Percentiles rank a stretch among this genome's conserved stretches.
Conservation (phyloP, 176 grass and related monocot genomes). For the Carex parvula region DNA sequence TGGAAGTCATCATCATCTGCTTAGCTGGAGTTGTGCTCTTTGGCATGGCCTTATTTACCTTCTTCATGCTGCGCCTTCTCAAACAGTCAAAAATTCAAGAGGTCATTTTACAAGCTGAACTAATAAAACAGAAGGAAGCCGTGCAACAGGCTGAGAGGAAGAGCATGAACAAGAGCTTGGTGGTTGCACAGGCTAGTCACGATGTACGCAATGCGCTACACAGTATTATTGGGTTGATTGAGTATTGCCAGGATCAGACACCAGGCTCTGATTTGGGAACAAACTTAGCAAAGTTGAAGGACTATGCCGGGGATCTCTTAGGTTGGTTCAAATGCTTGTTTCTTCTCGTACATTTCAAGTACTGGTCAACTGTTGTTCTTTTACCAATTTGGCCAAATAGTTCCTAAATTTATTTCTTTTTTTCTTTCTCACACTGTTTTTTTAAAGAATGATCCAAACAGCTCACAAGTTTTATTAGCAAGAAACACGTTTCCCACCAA, state of each 20-base stretch:
- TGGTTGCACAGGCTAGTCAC: constrained; percentile 65
- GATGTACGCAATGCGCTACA: constrained; percentile 61
- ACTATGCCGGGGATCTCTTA: constrained; percentile 2
- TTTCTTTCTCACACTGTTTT: not conserved
- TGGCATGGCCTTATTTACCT: not conserved
- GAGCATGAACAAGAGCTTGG: constrained; percentile 93
- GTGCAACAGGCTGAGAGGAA: constrained; percentile 78
- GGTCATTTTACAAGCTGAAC: constrained; percentile 35
- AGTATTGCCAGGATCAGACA: constrained; percentile 33
- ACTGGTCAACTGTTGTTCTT: not conserved
- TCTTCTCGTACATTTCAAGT: not conserved
- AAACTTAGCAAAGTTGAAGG: constrained; percentile 26
- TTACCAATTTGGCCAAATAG: constrained; percentile 10
- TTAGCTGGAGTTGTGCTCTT: not conserved
- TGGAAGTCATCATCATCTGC: constrained; percentile 1
- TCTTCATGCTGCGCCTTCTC: not conserved
- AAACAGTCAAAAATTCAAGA: constrained; percentile 30
- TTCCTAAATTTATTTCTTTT: not conserved
- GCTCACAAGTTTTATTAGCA: not conserved
- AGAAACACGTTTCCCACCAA: not conserved
- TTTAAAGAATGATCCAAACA: not conserved
- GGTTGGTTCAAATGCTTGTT: not conserved
- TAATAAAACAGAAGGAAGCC: constrained; percentile 60
- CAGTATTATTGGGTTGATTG: constrained; percentile 47
- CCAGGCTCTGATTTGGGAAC: not conserved